Evolutionary conservation across 2,329 filamentous ascomycete genomes (phyloP).

Genomic region (Exserohilum rostratum): DNA sequence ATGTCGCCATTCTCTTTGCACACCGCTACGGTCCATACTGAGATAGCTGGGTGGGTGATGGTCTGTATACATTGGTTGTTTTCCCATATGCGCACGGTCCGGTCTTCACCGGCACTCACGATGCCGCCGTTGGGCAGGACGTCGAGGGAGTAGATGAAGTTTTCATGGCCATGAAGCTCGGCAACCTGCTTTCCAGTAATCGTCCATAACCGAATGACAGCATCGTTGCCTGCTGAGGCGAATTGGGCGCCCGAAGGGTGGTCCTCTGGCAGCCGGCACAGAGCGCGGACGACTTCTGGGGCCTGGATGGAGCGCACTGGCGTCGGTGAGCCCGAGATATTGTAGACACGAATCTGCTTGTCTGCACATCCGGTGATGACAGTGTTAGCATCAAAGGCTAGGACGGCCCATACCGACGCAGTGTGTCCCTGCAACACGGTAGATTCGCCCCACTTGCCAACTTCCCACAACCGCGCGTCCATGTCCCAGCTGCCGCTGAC

Average conservation of each 20-base stretch:
- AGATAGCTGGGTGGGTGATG: constrained; percentile 95
- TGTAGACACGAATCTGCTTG: constrained; percentile 83
- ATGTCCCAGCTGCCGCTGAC: constrained; percentile 95
- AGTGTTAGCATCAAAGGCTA: constrained; percentile 79
- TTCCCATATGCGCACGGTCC: constrained; percentile 90
- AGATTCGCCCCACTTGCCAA: constrained; percentile 83
- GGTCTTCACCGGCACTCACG: constrained; percentile 89
- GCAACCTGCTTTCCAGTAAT: constrained; percentile 76
- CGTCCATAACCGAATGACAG: constrained; percentile 85
- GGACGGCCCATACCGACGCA: constrained; percentile 87
- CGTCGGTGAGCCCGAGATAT: constrained; percentile 66
- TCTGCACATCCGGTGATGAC: constrained; percentile 86
- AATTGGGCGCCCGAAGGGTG: constrained; percentile 89
- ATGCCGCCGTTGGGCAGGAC: constrained; percentile 82
- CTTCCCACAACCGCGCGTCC: constrained; percentile 82
- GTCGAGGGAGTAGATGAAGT: constrained; percentile 88
- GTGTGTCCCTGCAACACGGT: constrained; percentile 75
- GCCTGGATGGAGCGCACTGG: constrained; percentile 69
- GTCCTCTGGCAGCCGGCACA: constrained; percentile 76
- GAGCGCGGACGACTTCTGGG: constrained; percentile 82
- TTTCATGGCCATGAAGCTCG: constrained; percentile 86
- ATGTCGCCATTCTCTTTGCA: constrained; percentile 86
- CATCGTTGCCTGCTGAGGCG: constrained; percentile 92
- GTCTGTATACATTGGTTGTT: constrained; percentile 86
- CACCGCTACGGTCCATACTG: constrained; percentile 90